phyloP scores from a whole-genome alignment of 768 basidiomycete genomes.

The Pisolithus tinctorius region DNA sequence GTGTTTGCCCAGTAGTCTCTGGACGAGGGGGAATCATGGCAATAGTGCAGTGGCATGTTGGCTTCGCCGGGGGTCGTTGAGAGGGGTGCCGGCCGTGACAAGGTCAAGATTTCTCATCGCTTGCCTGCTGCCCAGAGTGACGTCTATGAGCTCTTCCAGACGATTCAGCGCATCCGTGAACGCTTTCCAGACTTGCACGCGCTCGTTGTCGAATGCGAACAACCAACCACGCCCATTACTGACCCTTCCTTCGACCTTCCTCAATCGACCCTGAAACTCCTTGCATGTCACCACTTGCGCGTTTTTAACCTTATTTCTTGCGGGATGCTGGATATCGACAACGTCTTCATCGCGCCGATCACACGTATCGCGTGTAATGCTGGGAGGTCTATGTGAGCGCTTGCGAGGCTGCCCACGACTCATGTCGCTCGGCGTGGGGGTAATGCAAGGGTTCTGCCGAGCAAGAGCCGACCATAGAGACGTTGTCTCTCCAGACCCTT shows the following conservation, averaged over 20 bases:
- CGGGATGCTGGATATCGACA: slow-evolving; percentile 22
- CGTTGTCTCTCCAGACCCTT: slow-evolving; percentile 16
- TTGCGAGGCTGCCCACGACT: slow-evolving; percentile 13
- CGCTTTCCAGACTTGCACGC: slow-evolving; percentile 1
- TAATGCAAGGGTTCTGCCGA: slow-evolving; percentile 15
- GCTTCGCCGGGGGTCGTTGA: no score
- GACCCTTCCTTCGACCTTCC: slow-evolving; percentile 17
- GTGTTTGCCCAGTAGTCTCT: slow-evolving; percentile 20
- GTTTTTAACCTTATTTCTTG: slow-evolving; percentile 18
- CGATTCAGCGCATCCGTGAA: slow-evolving; percentile 5
- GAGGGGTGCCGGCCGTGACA: no score
- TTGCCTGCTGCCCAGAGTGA: slow-evolving; percentile 17
- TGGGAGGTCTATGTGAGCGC: slow-evolving; percentile 19
- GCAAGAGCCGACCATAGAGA: background rate
- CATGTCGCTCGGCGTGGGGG: slow-evolving; percentile 14
- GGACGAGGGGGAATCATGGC: slow-evolving; percentile 10
- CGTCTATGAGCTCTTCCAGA: slow-evolving; percentile 18
- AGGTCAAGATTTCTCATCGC: slow-evolving; percentile 19
- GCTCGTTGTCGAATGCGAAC: slow-evolving; percentile 9
- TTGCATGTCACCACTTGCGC: slow-evolving; percentile 15
- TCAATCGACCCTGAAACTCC: slow-evolving; percentile 19
- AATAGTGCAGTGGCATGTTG: no score
- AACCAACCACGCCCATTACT: background rate
- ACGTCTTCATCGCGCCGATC: slow-evolving; percentile 19
- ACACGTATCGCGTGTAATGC: slow-evolving; percentile 14